Evolutionary conservation across 2,329 filamentous ascomycete species (phyloP).

Genomic region (Ceratocystiopsis minuta): DNA sequence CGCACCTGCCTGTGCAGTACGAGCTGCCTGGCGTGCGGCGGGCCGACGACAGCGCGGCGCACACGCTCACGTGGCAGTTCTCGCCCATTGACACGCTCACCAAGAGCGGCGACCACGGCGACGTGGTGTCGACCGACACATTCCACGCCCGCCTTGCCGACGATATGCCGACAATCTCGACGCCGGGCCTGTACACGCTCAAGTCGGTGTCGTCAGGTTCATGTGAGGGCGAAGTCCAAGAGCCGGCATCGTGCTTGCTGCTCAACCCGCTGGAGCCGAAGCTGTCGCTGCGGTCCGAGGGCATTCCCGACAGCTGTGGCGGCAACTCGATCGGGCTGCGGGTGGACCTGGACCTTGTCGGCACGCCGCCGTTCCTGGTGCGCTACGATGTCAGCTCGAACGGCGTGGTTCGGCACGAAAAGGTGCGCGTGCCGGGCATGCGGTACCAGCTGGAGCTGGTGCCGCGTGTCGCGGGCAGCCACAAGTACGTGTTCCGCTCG

Average conservation of each 20-base stretch:
- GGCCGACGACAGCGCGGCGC: conserved; percentile 32
- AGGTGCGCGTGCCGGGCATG: conserved; percentile 46
- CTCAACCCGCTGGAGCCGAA: conserved; percentile 81
- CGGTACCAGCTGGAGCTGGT: conserved; percentile 72
- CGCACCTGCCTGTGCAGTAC: conserved; percentile 54
- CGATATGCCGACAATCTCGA: conserved; percentile 49
- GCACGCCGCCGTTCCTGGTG: conserved; percentile 80
- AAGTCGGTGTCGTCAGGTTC: conserved; percentile 61
- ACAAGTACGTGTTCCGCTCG: conserved; percentile 68
- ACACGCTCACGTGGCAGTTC: conserved; percentile 67
- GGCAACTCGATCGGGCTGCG: conserved; percentile 81
- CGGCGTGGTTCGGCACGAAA: conserved; percentile 35
- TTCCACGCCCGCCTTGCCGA: conserved; percentile 42
- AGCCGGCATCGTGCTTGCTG: conserved; percentile 84
- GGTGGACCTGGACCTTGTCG: conserved; percentile 76
- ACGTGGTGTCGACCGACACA: conserved; percentile 36
- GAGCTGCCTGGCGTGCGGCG: conserved; percentile 38
- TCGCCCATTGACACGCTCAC: conserved; percentile 54
- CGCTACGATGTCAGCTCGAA: conserved; percentile 55
- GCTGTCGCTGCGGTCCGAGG: conserved; percentile 53
- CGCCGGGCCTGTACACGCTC: conserved; percentile 74
- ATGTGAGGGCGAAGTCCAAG: conserved; percentile 75
- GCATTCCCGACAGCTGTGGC: conserved; percentile 87
- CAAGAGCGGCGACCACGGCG: conserved; percentile 50
- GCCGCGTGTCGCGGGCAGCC: conserved; percentile 63